These are phyloP conservation scores for Coelastrella sp. DNA, from an alignment of 139 green algal species.

Conservation along the genomic window DNA sequence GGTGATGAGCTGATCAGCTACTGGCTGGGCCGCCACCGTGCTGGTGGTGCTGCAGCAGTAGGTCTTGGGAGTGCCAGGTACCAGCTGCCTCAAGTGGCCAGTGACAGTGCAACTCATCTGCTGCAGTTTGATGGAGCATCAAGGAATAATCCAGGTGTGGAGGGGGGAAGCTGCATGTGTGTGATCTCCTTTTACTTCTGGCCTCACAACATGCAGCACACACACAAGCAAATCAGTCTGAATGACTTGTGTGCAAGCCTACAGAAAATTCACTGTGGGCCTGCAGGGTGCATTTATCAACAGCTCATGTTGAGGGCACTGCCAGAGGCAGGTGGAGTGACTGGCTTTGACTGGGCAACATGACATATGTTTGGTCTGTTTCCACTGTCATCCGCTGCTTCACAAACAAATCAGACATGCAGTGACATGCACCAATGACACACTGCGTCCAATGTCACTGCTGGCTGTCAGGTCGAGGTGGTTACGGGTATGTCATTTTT, in stretches of 20 bases:
- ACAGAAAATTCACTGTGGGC: no score
- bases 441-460: background rate
- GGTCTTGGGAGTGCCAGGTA: constrained; percentile 23
- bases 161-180: no score
- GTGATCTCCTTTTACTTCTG: no score
- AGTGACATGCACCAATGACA: background rate
- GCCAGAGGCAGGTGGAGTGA: no score
- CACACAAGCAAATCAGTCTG: no score
- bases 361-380: background rate
- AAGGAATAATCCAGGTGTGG: constrained; percentile 42
- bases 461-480: background rate
- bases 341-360: background rate
- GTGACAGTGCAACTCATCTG: constrained; percentile 44
- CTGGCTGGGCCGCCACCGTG: background rate
- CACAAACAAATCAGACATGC: background rate
- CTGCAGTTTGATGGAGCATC: constrained; percentile 48
- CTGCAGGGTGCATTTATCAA: no score
- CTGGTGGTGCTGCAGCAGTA: background rate
- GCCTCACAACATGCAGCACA: no score
- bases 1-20: background rate
- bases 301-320: no score
- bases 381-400: background rate
- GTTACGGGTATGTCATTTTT: constrained; percentile 35
- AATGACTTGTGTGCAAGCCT: no score
- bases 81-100: constrained; percentile 15